Evolutionary conservation across 257 asterid species (phyloP).

Genomic region (Rubia yunnanensis): DNA sequence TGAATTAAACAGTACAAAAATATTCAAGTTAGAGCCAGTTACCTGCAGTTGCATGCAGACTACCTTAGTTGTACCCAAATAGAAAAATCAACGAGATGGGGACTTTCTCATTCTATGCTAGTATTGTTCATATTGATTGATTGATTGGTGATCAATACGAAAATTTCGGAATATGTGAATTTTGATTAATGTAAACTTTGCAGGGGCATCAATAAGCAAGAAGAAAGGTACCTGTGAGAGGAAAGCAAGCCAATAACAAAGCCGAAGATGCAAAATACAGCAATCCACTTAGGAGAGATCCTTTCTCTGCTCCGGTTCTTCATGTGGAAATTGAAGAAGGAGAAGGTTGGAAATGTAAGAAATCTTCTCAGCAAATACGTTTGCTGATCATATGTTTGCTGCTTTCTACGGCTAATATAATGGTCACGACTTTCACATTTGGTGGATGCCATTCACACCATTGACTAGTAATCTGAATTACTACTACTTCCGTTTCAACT

Average conservation of each 20-base stretch:
- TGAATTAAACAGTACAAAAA: too few relatives aligned
- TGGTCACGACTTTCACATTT: background rate
- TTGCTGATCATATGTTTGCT: background rate
- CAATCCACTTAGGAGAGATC: background rate
- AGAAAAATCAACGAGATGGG: background rate
- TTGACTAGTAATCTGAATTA: background rate
- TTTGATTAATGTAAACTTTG: too few relatives aligned
- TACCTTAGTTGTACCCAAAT: too few relatives aligned
- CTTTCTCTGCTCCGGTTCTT: slow-evolving; percentile 1
- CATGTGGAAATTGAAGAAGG: background rate
- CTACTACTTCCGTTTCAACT: too few relatives aligned
- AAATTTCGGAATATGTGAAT: background rate
- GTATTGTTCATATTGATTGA: background rate
- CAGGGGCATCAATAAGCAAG: background rate
- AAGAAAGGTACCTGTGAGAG: slow-evolving; percentile 33
- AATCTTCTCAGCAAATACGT: background rate
- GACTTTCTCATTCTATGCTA: background rate
- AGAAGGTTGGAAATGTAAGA: background rate
- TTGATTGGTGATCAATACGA: too few relatives aligned
- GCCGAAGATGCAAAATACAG: slow-evolving; percentile 21
- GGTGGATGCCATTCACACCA: background rate
- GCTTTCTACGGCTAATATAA: background rate
- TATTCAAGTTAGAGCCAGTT: too few relatives aligned
- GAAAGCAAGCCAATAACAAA: slow-evolving; percentile 54
- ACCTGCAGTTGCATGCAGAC: background rate